Evolutionary conservation across 2,329 filamentous ascomycete genomes (phyloP).

Genomic region (Trichoderma harzianum): DNA sequence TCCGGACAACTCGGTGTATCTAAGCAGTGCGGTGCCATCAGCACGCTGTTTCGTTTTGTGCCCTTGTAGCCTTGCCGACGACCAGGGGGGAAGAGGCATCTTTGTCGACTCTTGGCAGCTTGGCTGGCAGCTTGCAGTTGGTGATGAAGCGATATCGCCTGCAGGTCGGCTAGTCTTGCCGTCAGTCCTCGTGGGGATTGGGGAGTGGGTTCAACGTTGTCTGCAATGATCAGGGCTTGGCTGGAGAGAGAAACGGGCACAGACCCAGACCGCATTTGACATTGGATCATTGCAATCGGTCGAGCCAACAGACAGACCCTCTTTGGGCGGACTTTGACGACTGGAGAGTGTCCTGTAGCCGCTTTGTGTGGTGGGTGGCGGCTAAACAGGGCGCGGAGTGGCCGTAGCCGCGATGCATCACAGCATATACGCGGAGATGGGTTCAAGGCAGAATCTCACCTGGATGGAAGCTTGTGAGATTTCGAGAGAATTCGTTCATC

Average conservation of each 20-base stretch:
- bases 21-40: not conserved
- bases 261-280: not conserved
- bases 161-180: not conserved
- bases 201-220: not conserved
- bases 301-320: not conserved
- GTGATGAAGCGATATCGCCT: not conserved
- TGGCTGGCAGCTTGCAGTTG: not conserved
- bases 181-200: not conserved
- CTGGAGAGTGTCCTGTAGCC: not conserved
- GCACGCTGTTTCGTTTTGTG: not conserved
- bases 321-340: not conserved
- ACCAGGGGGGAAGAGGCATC: not conserved
- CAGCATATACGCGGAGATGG: not conserved
- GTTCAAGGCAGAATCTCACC: not conserved
- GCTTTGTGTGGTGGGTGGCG: not conserved
- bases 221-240: not conserved
- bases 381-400: not conserved
- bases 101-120: not conserved
- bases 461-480: not conserved
- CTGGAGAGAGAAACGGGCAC: not conserved
- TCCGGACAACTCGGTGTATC: not conserved
- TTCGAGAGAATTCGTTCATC: not conserved
- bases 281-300: too few relatives aligned
- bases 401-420: slow-evolving; percentile 1
- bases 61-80: not conserved